Percentiles rank a stretch among this genome's conserved stretches.
Conservation (phyloP, 208 protist species). For the Acanthamoeba healyi region DNA sequence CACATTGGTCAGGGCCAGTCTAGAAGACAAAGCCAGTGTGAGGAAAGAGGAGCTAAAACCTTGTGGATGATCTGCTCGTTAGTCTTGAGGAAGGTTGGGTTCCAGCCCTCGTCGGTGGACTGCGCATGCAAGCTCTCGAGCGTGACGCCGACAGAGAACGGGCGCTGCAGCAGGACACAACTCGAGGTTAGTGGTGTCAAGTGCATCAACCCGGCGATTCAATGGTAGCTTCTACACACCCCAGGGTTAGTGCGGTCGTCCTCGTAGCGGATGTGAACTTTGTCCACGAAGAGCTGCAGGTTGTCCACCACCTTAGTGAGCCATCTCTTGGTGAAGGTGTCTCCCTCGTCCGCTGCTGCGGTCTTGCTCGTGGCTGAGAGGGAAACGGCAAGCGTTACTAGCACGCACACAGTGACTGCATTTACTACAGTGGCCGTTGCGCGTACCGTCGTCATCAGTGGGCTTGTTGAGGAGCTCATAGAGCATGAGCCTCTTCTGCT, state of each 20-base stretch:
- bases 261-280: slow-evolving; percentile 70
- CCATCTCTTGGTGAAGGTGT: slow-evolving; percentile 45
- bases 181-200: not conserved
- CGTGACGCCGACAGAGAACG: slow-evolving; percentile 45
- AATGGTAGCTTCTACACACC: no score
- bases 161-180: not conserved
- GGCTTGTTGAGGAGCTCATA: slow-evolving; percentile 65
- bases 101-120: slow-evolving; percentile 64
- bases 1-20: no score
- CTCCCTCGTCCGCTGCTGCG: slow-evolving; percentile 6
- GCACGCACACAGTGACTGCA: no score
- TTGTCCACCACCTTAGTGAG: slow-evolving; percentile 69
- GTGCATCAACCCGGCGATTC: no score
- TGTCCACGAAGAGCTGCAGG: slow-evolving; percentile 67
- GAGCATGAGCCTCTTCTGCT: slow-evolving; percentile 56
- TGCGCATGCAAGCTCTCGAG: slow-evolving; percentile 58
- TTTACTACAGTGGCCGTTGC: not conserved
- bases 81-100: slow-evolving; percentile 56
- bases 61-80: slow-evolving; percentile 68
- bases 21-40: not conserved
- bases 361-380: not conserved
- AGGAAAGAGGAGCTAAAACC: not conserved
- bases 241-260: slow-evolving; percentile 56
- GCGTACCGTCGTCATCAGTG: not conserved
- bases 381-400: not conserved